Base-by-base conservation (phyloP, 2,329 filamentous ascomycete genomes). In the Trichophyton simii region DNA sequence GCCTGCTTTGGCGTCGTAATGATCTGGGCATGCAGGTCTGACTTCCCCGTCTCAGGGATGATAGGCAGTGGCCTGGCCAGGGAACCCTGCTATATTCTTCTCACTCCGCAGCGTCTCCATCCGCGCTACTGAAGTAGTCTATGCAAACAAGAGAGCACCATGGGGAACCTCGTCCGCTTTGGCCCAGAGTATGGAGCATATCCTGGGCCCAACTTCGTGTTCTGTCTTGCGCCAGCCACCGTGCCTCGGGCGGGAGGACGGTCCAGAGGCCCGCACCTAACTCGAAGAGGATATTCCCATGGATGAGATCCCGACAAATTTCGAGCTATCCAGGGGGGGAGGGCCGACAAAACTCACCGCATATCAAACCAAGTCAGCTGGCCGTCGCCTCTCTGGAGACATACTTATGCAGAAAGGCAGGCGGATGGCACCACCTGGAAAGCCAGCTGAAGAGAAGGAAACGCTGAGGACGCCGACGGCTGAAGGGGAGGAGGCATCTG, bases 171-270 rank as follows among this genome's bases (percentile, higher is more conserved):
- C 46, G 8, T 22, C 20, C 46, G 46, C 46, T 52, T 52, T 52
- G 46, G 22, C 46, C 46, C 20, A 15, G 46, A 22, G 20, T 15
- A 11, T 28, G n/a, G 15, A 44, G 41, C 9, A 38, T 38, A 38
- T 38, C 34, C 20, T 25, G 11, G 20, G 22, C 46, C 13, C 0
- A 28, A 28, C 20, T 52, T 52, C 46, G 46, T 52, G 46, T 52
- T 52, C 11, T 52, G 4, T 28, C 18, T 25, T 52, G 11, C 20
- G 46, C 46, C 15, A 6, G 46, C 8, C 46, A 52, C 52, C 52
- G 28, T 55, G 52, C 52, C 36, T 52, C 46, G 52, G 52, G 52
- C 52, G 52, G 31, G 52, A 34, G 52, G 31, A 52, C 46, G 46
- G 46, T 28, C 46, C 20, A 28, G 13, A 31, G 46, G 9, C 52